phyloP scores from a whole-genome alignment of 306 rosid genomes.

The Trifolium dubium region DNA sequence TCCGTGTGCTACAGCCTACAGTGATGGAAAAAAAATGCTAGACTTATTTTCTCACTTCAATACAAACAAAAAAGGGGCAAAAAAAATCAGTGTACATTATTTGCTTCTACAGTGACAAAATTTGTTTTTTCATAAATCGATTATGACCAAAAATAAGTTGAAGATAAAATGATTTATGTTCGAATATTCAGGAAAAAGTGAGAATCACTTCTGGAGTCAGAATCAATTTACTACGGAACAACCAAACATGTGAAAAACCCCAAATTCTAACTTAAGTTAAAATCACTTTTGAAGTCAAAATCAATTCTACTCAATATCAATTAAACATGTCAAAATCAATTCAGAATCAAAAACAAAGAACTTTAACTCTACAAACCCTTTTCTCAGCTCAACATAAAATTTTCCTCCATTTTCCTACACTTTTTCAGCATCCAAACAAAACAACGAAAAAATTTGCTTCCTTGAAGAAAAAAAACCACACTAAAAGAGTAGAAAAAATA shows the following conservation, averaged over 20 bases:
- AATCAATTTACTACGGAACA: no score
- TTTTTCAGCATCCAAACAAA: not conserved
- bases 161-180: no score
- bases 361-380: not conserved
- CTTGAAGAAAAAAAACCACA: not conserved
- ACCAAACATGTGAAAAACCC: not conserved
- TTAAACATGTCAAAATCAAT: no score
- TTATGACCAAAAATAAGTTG: no score
- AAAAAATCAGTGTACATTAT: no score
- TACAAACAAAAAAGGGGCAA: not conserved
- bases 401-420: not conserved
- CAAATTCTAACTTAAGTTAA: not conserved
- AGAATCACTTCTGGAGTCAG: no score
- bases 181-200: no score
- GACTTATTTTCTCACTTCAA: conserved; percentile 4
- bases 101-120: no score
- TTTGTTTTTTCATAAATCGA: no score
- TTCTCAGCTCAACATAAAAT: not conserved
- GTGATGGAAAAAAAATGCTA: not conserved
- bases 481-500: not conserved
- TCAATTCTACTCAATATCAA: no score
- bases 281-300: no score
- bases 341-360: not conserved
- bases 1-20: not conserved
- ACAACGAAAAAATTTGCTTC: not conserved